phyloP scores from a whole-genome alignment of 768 basidiomycete genomes.

The Cystobasidiopsis lactophilus region DNA sequence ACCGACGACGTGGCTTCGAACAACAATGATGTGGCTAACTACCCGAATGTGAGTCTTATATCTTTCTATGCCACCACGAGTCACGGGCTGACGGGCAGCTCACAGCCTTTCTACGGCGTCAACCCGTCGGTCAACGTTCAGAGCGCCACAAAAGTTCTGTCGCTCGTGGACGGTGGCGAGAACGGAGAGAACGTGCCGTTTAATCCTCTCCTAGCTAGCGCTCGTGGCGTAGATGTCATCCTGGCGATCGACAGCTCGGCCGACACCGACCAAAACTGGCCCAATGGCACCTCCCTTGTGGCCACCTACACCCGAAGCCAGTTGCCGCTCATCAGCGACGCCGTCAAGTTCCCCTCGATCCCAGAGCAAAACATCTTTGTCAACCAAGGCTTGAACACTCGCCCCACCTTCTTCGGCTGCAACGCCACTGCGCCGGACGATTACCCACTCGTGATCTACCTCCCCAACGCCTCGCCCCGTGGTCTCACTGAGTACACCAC shows the following conservation, averaged over 20 bases:
- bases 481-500: slow-evolving; percentile 34
- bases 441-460: slow-evolving; percentile 30
- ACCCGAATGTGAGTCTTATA: slow-evolving; percentile 19
- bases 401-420: slow-evolving; percentile 65
- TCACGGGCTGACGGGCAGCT: too few relatives aligned
- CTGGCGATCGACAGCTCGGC: slow-evolving; percentile 44
- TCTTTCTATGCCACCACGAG: slow-evolving; percentile 18
- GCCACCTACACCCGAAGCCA: slow-evolving; percentile 30
- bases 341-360: slow-evolving; percentile 13
- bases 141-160: slow-evolving; percentile 33
- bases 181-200: slow-evolving; percentile 51
- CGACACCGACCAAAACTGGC: slow-evolving; percentile 36
- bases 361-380: slow-evolving; percentile 30
- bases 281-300: slow-evolving; percentile 37
- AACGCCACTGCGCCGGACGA: slow-evolving; percentile 27
- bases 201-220: slow-evolving; percentile 46
- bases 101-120: slow-evolving; percentile 24
- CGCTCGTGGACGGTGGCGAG: slow-evolving; percentile 48
- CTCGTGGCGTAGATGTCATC: slow-evolving; percentile 48
- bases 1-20: slow-evolving; percentile 10
- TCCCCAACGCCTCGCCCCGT: slow-evolving; percentile 44
- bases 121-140: slow-evolving; percentile 35
- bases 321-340: slow-evolving; percentile 13
- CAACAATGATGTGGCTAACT: slow-evolving; percentile 23
- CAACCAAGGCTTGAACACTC: slow-evolving; percentile 38